These are phyloP conservation scores for Saccharomycopsis synnaedendra DNA, from an alignment of 805 yeast species.

Conservation along the genomic window DNA sequence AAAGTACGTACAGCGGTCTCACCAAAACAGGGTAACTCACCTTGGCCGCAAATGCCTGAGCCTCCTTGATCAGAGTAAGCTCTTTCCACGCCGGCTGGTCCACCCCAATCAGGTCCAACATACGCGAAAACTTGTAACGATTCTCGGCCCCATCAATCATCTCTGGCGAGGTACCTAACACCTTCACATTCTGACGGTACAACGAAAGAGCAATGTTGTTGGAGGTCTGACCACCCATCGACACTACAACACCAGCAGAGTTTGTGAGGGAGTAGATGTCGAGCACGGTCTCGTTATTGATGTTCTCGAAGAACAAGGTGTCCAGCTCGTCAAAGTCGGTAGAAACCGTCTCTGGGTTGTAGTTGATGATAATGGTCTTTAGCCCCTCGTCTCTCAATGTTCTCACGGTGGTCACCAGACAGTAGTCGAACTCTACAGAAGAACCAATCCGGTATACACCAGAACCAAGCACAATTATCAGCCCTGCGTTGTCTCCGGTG, in stretches of 20 bases:
- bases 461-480: conserved; percentile 92
- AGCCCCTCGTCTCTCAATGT: conserved; percentile 77
- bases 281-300: conserved; percentile 84
- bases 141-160: conserved; percentile 98
- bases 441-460: conserved; percentile 99
- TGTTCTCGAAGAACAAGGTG: conserved; percentile 89
- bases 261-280: conserved; percentile 91
- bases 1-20: conserved; percentile 92
- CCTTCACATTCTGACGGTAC: conserved; percentile 90
- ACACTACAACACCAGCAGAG: conserved; percentile 83
- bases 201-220: conserved; percentile 90
- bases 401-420: conserved; percentile 96
- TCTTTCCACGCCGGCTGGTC: conserved; percentile 99
- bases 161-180: conserved; percentile 94
- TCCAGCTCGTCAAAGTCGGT: conserved; percentile 98
- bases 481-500: conserved; percentile 43
- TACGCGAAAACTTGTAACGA: conserved; percentile 94
- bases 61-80: conserved; percentile 84
- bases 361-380: conserved; percentile 94
- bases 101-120: conserved; percentile 91
- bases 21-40: conserved; percentile 93
- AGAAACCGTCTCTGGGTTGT: conserved; percentile 98
- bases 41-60: conserved; percentile 81
- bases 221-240: conserved; percentile 99
- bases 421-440: conserved; percentile 98